phyloP scores from a whole-genome alignment of 2,329 filamentous ascomycete species.

The Huntiella abstrusa region DNA sequence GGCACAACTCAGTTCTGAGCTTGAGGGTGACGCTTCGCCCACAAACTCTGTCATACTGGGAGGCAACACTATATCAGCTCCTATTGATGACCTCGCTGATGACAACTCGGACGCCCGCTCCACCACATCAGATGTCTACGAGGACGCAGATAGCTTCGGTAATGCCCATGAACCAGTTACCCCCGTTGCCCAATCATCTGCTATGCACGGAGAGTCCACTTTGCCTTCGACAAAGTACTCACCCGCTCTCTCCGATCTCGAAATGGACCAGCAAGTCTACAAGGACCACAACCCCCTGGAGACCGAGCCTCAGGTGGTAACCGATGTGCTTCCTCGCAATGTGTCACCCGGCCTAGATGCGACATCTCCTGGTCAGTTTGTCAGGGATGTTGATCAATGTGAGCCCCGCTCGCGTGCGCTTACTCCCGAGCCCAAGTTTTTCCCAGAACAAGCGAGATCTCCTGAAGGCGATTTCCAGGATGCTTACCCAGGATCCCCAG shows the following conservation, averaged over 20 bases:
- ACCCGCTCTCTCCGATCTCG: conserved; percentile 1
- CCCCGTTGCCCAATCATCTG: neutral
- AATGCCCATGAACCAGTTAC: neutral
- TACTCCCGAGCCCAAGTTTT: conserved; percentile 7
- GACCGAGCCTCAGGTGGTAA: neutral
- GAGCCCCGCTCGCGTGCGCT: conserved; percentile 5
- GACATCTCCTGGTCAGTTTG: neutral
- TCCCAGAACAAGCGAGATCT: neutral
- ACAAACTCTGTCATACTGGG: neutral
- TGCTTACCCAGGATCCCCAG: neutral
- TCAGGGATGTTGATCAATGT: neutral
- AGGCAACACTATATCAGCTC: neutral
- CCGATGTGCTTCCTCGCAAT: neutral
- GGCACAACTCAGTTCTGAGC: neutral
- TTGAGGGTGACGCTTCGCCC: neutral
- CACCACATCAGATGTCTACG: neutral
- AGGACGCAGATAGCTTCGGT: too few relatives aligned
- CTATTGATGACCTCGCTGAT: neutral
- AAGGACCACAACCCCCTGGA: neutral
- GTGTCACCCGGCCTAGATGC: conserved; percentile 1
- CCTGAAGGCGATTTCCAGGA: neutral
- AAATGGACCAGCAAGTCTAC: neutral
- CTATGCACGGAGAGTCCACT: neutral
- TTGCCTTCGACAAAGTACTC: conserved; percentile 5
- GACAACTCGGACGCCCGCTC: neutral